phyloP scores from a whole-genome alignment of 2,329 filamentous ascomycete species.

The Nemania sp. region DNA sequence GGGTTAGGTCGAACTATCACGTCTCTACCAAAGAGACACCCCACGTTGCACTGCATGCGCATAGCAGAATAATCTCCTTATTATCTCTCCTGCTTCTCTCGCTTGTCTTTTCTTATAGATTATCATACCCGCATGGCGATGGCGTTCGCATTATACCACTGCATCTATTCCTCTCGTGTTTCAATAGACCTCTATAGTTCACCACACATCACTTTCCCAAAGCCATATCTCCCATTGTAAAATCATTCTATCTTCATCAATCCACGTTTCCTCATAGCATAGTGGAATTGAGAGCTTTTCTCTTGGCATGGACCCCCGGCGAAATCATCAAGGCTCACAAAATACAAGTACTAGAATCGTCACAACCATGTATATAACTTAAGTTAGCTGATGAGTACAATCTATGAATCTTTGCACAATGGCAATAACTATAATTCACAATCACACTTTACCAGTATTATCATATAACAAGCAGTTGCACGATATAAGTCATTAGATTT shows the following conservation, averaged over 20 bases:
- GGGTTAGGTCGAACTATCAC: conserved; percentile 1
- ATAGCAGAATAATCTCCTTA: neutral
- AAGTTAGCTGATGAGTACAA: too few species aligned
- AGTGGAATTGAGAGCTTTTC: neutral
- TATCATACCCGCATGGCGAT: conserved; percentile 25
- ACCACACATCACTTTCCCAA: neutral
- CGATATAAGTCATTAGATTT: too few species aligned
- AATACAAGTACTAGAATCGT: too few species aligned
- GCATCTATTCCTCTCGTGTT: conserved; percentile 14
- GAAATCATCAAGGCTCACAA: too few species aligned
- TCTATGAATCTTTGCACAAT: too few species aligned
- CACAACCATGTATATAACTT: too few species aligned
- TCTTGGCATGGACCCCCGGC: too few species aligned
- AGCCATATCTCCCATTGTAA: neutral
- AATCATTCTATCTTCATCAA: neutral
- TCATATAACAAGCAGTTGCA: too few species aligned
- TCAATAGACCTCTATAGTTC: conserved; percentile 10
- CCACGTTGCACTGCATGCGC: conserved; percentile 15
- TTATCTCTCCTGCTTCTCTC: neutral
- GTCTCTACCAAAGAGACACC: conserved; percentile 4
- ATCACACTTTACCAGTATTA: too few species aligned
- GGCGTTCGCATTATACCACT: conserved; percentile 29
- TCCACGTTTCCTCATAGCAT: neutral
- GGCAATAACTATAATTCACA: too few species aligned
- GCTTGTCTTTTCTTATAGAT: neutral